Conservation (phyloP, 495 filamentous ascomycete species). For the Aspergillus sparsus region DNA sequence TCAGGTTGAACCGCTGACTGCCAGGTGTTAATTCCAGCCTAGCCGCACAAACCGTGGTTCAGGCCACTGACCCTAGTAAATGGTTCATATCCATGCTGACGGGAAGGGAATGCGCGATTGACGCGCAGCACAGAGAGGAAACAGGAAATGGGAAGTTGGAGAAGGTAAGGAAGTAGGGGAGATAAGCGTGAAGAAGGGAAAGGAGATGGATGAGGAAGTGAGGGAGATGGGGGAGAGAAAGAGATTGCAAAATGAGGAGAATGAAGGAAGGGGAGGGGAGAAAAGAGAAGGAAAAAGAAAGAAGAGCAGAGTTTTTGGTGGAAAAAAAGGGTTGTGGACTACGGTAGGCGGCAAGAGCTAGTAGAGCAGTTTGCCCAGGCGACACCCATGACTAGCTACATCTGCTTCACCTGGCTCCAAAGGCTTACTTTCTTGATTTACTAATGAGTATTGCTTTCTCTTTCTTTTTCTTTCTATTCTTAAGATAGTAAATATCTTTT, state of each 20-base stretch:
- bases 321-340: constrained; percentile 34
- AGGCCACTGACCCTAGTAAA: constrained; percentile 52
- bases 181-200: constrained; percentile 12
- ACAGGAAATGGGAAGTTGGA: constrained; percentile 19
- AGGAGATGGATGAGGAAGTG: constrained; percentile 28
- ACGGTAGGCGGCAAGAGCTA: constrained; percentile 43
- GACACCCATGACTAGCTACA: neutral
- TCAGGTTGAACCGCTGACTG: constrained; percentile 62
- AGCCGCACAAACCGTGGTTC: constrained; percentile 44
- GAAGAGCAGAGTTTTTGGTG: constrained; percentile 37
- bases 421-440: no score
- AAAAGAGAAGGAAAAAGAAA: constrained; percentile 13
- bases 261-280: constrained; percentile 19
- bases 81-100: constrained; percentile 56
- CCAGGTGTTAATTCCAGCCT: constrained; percentile 49
- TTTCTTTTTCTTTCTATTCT: neutral
- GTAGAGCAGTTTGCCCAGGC: constrained; percentile 33
- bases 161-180: constrained; percentile 10
- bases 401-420: neutral
- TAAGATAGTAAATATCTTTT: neutral
- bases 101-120: constrained; percentile 39
- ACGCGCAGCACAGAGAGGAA: constrained; percentile 26
- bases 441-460: no score
- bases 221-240: constrained; percentile 23
- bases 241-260: constrained; percentile 15